A percentile compares a stretch with the other conserved stretches of the same genome.
Conservation (phyloP, 2,329 filamentous ascomycete genomes). For the Chaetoscypha palmicola region DNA sequence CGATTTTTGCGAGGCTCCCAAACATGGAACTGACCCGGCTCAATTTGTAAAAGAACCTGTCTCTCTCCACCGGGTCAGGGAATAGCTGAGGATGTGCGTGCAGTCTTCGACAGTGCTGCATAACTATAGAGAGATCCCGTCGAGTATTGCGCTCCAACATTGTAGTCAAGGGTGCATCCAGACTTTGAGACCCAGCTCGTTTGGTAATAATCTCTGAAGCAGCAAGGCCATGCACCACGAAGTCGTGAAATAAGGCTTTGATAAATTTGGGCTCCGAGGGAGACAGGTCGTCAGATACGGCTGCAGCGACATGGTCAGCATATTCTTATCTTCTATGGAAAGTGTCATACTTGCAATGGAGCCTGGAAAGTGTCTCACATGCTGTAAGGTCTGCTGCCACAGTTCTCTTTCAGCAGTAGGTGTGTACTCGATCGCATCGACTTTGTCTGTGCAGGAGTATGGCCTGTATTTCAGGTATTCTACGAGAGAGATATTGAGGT, state of each 20-base stretch:
- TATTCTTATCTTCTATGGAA: too few species aligned
- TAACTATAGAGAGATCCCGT: background rate
- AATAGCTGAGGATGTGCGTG: constrained; percentile 9
- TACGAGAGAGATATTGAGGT: background rate
- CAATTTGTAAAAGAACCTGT: background rate
- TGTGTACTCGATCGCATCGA: too few species aligned
- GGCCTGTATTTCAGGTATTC: background rate
- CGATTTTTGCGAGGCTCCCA: background rate
- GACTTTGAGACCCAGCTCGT: background rate
- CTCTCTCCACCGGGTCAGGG: background rate
- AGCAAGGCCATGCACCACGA: background rate
- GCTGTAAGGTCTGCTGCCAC: too few species aligned
- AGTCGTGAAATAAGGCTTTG: background rate
- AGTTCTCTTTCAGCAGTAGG: too few species aligned
- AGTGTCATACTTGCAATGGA: too few species aligned
- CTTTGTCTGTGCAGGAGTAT: too few species aligned
- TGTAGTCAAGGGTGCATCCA: background rate
- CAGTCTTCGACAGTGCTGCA: constrained; percentile 8
- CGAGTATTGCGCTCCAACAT: background rate
- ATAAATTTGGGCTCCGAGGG: background rate
- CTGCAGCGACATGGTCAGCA: too few species aligned
- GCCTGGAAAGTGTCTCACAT: too few species aligned
- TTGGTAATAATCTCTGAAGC: background rate
- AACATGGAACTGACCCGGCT: background rate
- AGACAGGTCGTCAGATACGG: too few species aligned